These are phyloP conservation scores for Hylodesmum podocarpum DNA, from an alignment of 306 rosid genomes.

Conservation along the genomic window DNA sequence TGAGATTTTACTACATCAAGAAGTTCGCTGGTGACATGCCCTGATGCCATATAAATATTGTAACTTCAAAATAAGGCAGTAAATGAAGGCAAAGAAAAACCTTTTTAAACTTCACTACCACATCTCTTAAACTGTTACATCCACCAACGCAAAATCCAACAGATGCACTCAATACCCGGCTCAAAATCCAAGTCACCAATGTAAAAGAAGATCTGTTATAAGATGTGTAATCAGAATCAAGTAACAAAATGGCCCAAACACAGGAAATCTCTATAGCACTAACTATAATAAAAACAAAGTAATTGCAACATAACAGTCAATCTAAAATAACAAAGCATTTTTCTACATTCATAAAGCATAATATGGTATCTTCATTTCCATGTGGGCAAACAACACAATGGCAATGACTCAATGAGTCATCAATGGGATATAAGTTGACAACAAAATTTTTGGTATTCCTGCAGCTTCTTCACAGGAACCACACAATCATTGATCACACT, in stretches of 20 bases:
- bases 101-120: slow-evolving; percentile 78
- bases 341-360: slow-evolving; percentile 1
- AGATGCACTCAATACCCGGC: slow-evolving; percentile 68
- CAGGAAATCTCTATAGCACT: background rate
- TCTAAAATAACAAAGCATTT: slow-evolving; percentile 7
- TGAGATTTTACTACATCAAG: background rate
- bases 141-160: slow-evolving; percentile 82
- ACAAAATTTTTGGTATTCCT: background rate
- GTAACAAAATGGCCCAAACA: background rate
- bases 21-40: background rate
- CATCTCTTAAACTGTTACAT: slow-evolving; percentile 73
- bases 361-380: background rate
- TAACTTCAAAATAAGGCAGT: slow-evolving; percentile 14
- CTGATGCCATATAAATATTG: background rate
- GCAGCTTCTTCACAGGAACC: background rate
- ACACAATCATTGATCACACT: background rate
- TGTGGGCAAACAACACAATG: background rate
- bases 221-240: slow-evolving; percentile 18
- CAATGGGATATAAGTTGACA: background rate
- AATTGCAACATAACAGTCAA: background rate
- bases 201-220: slow-evolving; percentile 64
- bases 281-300: slow-evolving; percentile 10
- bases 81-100: slow-evolving; percentile 46
- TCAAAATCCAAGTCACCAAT: slow-evolving; percentile 73
- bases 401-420: background rate